These are phyloP conservation scores for Stagonosporopsis vannaccii DNA, from an alignment of 2,329 filamentous ascomycete species.

Conservation along the genomic window DNA sequence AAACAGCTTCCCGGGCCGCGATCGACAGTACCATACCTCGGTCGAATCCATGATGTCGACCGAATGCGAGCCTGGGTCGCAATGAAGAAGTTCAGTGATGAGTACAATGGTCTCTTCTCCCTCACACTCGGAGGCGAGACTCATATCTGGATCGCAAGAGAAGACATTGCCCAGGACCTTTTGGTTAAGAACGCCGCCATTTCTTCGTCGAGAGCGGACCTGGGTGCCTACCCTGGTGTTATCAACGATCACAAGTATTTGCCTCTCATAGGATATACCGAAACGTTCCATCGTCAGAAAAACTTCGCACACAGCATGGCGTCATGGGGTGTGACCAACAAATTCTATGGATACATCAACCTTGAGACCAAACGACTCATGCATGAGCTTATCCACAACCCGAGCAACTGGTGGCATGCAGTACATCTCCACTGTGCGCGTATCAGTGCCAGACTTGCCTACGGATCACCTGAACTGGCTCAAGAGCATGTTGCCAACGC, in stretches of 20 bases:
- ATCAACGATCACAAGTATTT: slow-evolving; percentile 5
- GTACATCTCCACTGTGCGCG: slow-evolving; percentile 9
- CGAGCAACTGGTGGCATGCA: slow-evolving; percentile 1
- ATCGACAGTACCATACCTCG: slow-evolving; percentile 17
- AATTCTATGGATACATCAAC: slow-evolving; percentile 3
- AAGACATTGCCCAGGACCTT: slow-evolving; percentile 10
- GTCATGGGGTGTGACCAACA: neutral
- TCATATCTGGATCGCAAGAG: slow-evolving; percentile 13
- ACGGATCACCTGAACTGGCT: neutral
- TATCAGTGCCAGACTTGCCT: slow-evolving; percentile 8
- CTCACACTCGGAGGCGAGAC: slow-evolving; percentile 12
- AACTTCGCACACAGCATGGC: slow-evolving; percentile 10
- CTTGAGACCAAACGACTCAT: slow-evolving; percentile 6
- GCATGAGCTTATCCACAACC: neutral
- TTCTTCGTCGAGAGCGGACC: neutral
- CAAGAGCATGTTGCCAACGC: slow-evolving; percentile 8
- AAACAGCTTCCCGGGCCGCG: slow-evolving; percentile 15
- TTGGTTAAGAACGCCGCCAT: slow-evolving; percentile 10
- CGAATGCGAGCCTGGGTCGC: slow-evolving; percentile 11
- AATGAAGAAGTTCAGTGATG: slow-evolving; percentile 17
- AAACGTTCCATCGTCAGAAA: slow-evolving; percentile 8
- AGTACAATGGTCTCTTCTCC: slow-evolving; percentile 6
- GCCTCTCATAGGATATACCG: slow-evolving; percentile 5
- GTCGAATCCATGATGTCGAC: slow-evolving; percentile 18
- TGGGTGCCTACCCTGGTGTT: slow-evolving; percentile 3